Percentiles rank a stretch among this genome's conserved stretches.
Evolutionary conservation across 2,329 filamentous ascomycete species (phyloP).

Genomic region (Phoma herbarum): DNA sequence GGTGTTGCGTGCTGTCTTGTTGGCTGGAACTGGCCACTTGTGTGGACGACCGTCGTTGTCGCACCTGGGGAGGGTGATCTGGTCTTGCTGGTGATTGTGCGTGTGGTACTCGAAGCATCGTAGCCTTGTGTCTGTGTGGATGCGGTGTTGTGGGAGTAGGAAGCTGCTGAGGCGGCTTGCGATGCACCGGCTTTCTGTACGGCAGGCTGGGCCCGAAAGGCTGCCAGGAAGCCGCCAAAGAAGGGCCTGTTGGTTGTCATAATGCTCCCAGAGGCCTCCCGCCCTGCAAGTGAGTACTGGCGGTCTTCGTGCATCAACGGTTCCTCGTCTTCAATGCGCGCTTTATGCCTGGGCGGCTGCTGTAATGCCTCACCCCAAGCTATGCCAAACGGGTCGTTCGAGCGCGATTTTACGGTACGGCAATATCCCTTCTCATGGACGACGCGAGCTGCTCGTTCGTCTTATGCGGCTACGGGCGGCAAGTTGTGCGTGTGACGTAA

Average conservation of each 20-base stretch:
- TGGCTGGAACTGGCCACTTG: conserved; percentile 52
- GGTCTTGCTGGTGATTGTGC: conserved; percentile 50
- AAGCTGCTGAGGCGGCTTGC: conserved; percentile 48
- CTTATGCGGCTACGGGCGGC: conserved; percentile 17
- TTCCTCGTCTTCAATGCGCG: conserved; percentile 15
- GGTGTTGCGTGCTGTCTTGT: conserved; percentile 52
- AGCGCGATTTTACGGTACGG: conserved; percentile 1
- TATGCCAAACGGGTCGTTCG: conserved; percentile 1
- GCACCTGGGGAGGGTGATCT: conserved; percentile 44
- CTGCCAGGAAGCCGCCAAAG: conserved; percentile 72
- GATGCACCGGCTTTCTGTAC: conserved; percentile 65
- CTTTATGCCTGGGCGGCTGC: not conserved
- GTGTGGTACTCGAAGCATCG: conserved; percentile 52
- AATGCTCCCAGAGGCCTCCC: conserved; percentile 33
- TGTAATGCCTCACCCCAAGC: not conserved
- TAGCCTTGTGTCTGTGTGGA: conserved; percentile 51
- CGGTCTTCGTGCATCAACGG: conserved; percentile 42
- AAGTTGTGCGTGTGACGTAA: conserved; percentile 40
- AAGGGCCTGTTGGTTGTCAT: conserved; percentile 74
- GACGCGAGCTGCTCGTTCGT: conserved; percentile 8
- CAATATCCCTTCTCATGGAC: not conserved
- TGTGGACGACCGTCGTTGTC: conserved; percentile 52
- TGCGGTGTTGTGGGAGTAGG: conserved; percentile 46
- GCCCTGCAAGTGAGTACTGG: conserved; percentile 32
- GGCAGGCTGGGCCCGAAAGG: conserved; percentile 71